Evolutionary conservation across 2,329 filamentous ascomycete genomes (phyloP), one percentile per base, ranked within the genome.

Genomic region (Colletotrichum sp.): DNA sequence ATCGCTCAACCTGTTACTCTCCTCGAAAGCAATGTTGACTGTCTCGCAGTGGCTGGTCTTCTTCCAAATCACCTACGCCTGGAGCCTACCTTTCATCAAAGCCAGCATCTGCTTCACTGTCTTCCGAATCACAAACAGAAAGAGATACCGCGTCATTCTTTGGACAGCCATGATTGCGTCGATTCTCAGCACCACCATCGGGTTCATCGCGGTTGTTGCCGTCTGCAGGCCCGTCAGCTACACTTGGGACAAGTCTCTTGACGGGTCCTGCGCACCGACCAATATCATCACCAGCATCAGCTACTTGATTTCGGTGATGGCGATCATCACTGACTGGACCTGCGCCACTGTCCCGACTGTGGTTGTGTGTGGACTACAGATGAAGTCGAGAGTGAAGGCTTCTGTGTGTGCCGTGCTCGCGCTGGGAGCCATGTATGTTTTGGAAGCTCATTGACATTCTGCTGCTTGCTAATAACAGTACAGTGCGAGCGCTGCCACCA

Each of bases 91-190:
- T 0, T 68, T 68, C 65, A 59, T 68, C 65, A 68, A 68, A 27
- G 19, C 65, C 13, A 68, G 65, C 49, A 68, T 68, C 9, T 71
- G 68, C 36, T 71, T 71, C 13, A 71, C 68, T 5, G 59, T 71
- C 2, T 71, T 71, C 39, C 68, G 68, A 2, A 71, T 71, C 34
- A 71, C 57, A 5, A 71, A 63, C 12, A 13, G 39, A 2, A 63
- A 25, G 19, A 27, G 36, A 5, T 64, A 64, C 34, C 68, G 68
- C 13, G 16, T 63, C 29, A 71, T 71, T 2, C 68, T 71, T 5
- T 63, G 68, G 57, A 32, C 34, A 1, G 68, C 63, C 36, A 71
- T 71, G 68, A 27, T 64, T 19, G 68, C 68, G 6, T 71, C 69
- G 0, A 52, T 49, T 0, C 69, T 71, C n/a, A 71, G 69, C 29